Conservation (phyloP, 495 filamentous ascomycete genomes). For the Patellaria atrata region DNA sequence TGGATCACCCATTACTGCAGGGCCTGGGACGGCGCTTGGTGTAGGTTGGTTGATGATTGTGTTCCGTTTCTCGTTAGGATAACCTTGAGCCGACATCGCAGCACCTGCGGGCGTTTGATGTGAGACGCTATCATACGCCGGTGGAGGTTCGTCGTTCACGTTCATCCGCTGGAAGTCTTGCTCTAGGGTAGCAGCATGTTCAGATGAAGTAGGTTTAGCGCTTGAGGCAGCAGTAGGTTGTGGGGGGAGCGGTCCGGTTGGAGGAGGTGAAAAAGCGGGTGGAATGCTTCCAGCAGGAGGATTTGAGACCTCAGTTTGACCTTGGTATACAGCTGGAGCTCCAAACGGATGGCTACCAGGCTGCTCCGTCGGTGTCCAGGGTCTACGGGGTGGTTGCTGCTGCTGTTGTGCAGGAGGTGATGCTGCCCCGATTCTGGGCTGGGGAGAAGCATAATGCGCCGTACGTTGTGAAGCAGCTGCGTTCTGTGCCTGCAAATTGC, state of each 20-base stretch:
- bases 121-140: constrained; percentile 75
- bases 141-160: constrained; percentile 70
- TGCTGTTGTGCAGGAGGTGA: constrained; percentile 27
- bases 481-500: constrained; percentile 64
- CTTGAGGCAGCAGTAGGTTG: constrained; percentile 5
- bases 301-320: constrained; percentile 41
- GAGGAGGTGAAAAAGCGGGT: constrained; percentile 21
- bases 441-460: constrained; percentile 52
- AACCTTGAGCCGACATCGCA: constrained; percentile 38
- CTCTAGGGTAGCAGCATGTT: constrained; percentile 59
- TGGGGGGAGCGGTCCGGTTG: constrained; percentile 25
- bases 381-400: constrained; percentile 44
- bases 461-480: constrained; percentile 65
- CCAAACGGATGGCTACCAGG: constrained; percentile 82
- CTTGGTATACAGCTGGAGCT: constrained; percentile 86
- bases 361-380: constrained; percentile 92
- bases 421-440: constrained; percentile 13
- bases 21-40: constrained; percentile 23
- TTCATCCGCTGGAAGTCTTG: constrained; percentile 82
- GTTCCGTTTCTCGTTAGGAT: constrained; percentile 61
- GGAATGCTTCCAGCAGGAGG: not conserved
- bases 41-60: constrained; percentile 20
- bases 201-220: constrained; percentile 24
- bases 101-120: constrained; percentile 25
- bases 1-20: constrained; percentile 13